Base-by-base conservation (phyloP, 805 yeast species). In the Kodamaea jinghongensis region DNA sequence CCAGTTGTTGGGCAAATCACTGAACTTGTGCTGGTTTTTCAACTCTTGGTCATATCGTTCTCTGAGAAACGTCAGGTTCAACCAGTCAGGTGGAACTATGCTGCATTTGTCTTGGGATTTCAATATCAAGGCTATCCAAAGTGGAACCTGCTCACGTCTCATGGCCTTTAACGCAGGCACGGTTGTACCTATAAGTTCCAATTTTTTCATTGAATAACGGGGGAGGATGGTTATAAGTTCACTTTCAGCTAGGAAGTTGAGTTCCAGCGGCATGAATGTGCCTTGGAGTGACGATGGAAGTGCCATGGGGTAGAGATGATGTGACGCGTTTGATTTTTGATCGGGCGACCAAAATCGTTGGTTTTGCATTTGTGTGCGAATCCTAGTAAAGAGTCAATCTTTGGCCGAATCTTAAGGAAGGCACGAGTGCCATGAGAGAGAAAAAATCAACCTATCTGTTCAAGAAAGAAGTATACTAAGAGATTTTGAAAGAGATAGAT, bases 1-100 rank as follows among this genome's bases (percentile, higher is more conserved):
- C 99, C 99, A 93, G 56, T 83, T 78, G 80, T 83, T 82, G 0
- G 98, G 98, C 36, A 91, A 61, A 6, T 70, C 63, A 40, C 87
- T 75, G 55, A 91, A 91, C 43, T 75, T 65, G 25, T 73, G 72
- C 1, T 78, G 71, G 40, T 74, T 57, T 4, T 68, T 66, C 25
- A 78, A 65, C 55, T 91, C 98, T 44, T 76, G 81, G 14, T 83
- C 86, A 49, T 84, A 78, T 31, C 73, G 69, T 4, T 67, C 70
- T 39, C 75, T 75, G 41, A 91, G 59, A 36, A 67, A 68, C 13
- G 67, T 66, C 34, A 76, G 60, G 7, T 73, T 75, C 7, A 93
- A 70, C 99, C 99, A 93, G 1, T 67, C 72, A 0, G 99, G 99
- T 10, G 89, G 83, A 6, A 87, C 80, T 2, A 93, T 79, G 46